Base-by-base conservation (phyloP, 768 basidiomycete genomes). In the Aureoboletus auriporus region DNA sequence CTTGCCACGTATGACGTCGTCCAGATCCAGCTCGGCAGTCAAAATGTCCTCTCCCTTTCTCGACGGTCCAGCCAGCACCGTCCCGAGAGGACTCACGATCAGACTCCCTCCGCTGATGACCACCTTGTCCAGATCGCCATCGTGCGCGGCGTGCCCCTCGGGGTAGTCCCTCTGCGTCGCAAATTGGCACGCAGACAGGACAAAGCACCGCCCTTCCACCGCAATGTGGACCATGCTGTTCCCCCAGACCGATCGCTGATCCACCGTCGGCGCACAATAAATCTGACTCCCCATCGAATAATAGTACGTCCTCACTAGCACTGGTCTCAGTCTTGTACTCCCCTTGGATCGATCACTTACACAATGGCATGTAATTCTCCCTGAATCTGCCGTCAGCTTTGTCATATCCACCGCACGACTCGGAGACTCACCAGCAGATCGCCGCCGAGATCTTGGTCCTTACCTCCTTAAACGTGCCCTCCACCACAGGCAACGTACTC, bases 281-380 rank as follows among this genome's bases (percentile, higher is more conserved):
- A 85, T 65, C 55, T 83, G 75, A 2, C 76, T 79, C 10, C 80
- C 79, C 37, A 75, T 66, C 6, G 76, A 73, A 60, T 84, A 84
- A 60, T 82, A 82, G 59, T 75, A 73, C 3, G 76, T 71, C 36
- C 83, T 73, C 50, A 84, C 81, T 82, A 28, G n/a, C 33, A 37
- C 47, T 34, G 37, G 37, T 29, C 26, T 46, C 43, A 27, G 44
- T 23, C 20, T 23, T 2, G 20, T 4, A 23, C 20, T 23, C 4
- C 4, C 20, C 20, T 23, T 23, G 20, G 20, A 23, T 23, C 20
- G 20, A 29, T 38, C 36, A 67, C 78, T 40, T 49, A 81, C 79
- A 59, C 47, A 83, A 58, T 16, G 83, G 83, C 81, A 84, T 83
- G 51, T 82, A 83, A 57, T 84, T 84, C 52, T 85, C 84, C 83